Conservation (phyloP, 148 eudicot genomes). For the Chenopodium formosanum region DNA sequence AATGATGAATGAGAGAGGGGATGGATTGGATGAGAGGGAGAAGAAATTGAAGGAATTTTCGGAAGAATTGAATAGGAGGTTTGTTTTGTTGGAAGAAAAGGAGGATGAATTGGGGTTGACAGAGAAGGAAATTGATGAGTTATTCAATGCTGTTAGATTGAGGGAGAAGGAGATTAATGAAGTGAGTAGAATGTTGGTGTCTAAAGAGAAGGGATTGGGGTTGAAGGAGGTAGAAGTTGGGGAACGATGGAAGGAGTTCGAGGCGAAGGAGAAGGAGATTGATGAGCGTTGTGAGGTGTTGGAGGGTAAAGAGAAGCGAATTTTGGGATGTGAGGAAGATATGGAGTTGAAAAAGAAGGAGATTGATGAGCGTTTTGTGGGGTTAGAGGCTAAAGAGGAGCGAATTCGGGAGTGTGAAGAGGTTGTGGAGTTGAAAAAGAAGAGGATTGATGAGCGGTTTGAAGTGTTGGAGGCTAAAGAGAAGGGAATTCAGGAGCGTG, state of each 20-base stretch:
- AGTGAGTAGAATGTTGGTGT: neutral
- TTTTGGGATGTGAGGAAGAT: neutral
- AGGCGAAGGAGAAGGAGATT: conserved; percentile 17
- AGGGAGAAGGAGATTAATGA: conserved; percentile 8
- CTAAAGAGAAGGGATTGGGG: neutral
- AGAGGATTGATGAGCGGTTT: neutral
- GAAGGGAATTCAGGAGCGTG: neutral
- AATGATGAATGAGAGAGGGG: neutral
- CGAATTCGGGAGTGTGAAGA: neutral
- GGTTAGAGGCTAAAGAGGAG: conserved; percentile 2
- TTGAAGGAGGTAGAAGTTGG: neutral
- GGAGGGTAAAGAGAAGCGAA: neutral
- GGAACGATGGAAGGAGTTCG: neutral
- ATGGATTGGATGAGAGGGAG: neutral
- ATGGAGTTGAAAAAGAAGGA: conserved; percentile 17
- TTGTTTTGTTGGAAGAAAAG: neutral
- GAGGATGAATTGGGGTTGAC: neutral
- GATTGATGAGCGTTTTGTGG: neutral
- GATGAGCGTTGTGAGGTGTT: neutral
- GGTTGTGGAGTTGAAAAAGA: neutral
- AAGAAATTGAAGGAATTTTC: neutral
- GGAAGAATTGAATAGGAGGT: neutral
- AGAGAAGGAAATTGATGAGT: conserved; percentile 5
- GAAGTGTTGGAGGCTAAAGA: neutral
- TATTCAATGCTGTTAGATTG: neutral